A percentile compares a stretch with the other conserved stretches of the same genome.
These are phyloP conservation scores for Monilinia fructigena DNA, from an alignment of 2,329 filamentous ascomycete genomes.

Conservation along the genomic window DNA sequence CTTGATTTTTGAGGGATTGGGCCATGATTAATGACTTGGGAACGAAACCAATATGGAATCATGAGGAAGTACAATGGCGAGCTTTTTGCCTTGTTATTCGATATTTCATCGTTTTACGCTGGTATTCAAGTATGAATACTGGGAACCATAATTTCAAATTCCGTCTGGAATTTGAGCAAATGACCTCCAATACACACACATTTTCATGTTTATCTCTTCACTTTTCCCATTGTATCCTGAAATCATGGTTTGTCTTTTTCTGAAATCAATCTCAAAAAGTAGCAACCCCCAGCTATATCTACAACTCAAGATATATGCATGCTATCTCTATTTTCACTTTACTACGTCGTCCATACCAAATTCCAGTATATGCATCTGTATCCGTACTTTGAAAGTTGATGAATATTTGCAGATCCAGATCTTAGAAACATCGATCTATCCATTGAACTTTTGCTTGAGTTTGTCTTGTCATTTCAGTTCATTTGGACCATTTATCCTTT, in stretches of 20 bases:
- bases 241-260: not conserved
- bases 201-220: not conserved
- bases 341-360: not conserved
- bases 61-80: not conserved
- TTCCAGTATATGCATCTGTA: not conserved
- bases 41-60: not conserved
- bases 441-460: not conserved
- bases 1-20: not conserved
- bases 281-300: not conserved
- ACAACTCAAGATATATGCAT: not conserved
- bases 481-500: not conserved
- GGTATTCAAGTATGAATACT: conserved; percentile 7
- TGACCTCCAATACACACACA: not conserved
- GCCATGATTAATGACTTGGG: not conserved
- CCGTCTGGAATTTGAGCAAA: not conserved
- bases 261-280: not conserved
- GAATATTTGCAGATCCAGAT: not conserved
- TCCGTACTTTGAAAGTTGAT: conserved; percentile 12
- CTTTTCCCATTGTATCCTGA: not conserved
- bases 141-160: not conserved
- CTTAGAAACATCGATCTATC: not conserved
- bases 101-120: not conserved
- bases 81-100: conserved; percentile 4
- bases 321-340: not conserved
- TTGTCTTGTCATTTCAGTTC: too few species aligned